Evolutionary conservation across 148 eudicot genomes (phyloP).

Genomic region (Diospyros lotus): DNA sequence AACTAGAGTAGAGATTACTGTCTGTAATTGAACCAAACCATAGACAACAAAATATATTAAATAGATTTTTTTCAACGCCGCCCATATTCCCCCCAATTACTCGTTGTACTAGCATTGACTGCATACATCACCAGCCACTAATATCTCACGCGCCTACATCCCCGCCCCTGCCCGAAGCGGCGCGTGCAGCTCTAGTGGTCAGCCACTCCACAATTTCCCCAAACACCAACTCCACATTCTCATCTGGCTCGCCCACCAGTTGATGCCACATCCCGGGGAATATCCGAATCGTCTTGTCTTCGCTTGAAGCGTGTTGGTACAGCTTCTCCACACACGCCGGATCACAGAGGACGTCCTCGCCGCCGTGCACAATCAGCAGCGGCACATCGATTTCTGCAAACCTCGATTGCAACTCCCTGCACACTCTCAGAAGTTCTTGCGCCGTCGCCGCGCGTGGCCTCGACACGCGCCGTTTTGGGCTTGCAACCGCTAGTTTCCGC

Average conservation of each 20-base stretch:
- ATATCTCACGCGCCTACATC: too few relatives aligned
- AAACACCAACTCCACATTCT: slow-evolving; percentile 72
- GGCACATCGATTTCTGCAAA: slow-evolving; percentile 64
- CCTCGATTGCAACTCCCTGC: slow-evolving; percentile 64
- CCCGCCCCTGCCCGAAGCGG: too few relatives aligned
- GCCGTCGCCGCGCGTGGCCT: slow-evolving; percentile 92
- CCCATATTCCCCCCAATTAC: too few relatives aligned
- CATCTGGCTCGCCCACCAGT: slow-evolving; percentile 71
- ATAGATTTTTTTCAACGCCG: too few relatives aligned
- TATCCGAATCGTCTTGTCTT: slow-evolving; percentile 75
- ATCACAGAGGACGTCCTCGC: slow-evolving; percentile 75
- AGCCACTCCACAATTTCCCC: slow-evolving; percentile 86
- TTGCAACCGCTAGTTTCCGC: slow-evolving; percentile 69
- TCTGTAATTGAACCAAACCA: too few relatives aligned
- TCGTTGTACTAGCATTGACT: too few relatives aligned
- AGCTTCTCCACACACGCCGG: slow-evolving; percentile 81
- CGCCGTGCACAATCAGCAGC: slow-evolving; percentile 72
- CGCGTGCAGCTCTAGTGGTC: slow-evolving; percentile 46
- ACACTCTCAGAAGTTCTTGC: slow-evolving; percentile 66
- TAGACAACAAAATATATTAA: too few relatives aligned
- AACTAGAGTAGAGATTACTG: too few relatives aligned
- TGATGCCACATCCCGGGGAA: slow-evolving; percentile 97
- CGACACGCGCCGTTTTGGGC: slow-evolving; percentile 61
- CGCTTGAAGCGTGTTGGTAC: slow-evolving; percentile 52
- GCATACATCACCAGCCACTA: too few relatives aligned